A percentile compares a stretch with the other conserved stretches of the same genome.
Conservation (phyloP, 768 basidiomycete species). For the Gymnopilus junonius region DNA sequence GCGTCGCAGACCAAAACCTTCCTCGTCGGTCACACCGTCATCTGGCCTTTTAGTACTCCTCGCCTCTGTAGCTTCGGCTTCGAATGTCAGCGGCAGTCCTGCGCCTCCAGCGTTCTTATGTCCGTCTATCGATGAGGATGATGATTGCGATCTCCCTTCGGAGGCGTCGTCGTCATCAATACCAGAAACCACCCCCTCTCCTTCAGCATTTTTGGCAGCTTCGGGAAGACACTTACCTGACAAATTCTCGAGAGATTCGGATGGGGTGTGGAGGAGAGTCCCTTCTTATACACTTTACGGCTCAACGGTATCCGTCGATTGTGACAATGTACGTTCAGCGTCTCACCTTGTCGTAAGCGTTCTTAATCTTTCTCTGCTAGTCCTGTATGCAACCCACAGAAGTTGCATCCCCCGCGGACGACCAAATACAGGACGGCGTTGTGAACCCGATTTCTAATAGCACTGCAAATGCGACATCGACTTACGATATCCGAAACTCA, state of each 20-base stretch:
- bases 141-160: conserved; percentile 6
- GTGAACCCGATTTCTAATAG: conserved; percentile 18
- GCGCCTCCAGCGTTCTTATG: conserved; percentile 66
- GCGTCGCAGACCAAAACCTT: conserved; percentile 24
- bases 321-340: conserved; percentile 30
- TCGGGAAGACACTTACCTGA: conserved; percentile 47
- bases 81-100: conserved; percentile 51
- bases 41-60: conserved; percentile 57
- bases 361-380: conserved; percentile 3
- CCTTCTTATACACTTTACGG: conserved; percentile 67
- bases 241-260: conserved; percentile 53
- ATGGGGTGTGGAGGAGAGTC: conserved; percentile 63
- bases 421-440: conserved; percentile 33
- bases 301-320: conserved; percentile 58
- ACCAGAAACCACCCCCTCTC: conserved; percentile 12
- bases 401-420: conserved; percentile 25
- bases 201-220: conserved; percentile 5
- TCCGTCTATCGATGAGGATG: conserved; percentile 42
- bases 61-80: conserved; percentile 56
- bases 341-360: background rate
- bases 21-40: conserved; percentile 43
- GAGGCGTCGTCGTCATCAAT: conserved; percentile 16
- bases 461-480: conserved; percentile 19
- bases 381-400: conserved; percentile 27
- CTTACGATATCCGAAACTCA: conserved; percentile 35